Evolutionary conservation across 2,329 filamentous ascomycete genomes (phyloP).

Genomic region (Ophiostoma ips): DNA sequence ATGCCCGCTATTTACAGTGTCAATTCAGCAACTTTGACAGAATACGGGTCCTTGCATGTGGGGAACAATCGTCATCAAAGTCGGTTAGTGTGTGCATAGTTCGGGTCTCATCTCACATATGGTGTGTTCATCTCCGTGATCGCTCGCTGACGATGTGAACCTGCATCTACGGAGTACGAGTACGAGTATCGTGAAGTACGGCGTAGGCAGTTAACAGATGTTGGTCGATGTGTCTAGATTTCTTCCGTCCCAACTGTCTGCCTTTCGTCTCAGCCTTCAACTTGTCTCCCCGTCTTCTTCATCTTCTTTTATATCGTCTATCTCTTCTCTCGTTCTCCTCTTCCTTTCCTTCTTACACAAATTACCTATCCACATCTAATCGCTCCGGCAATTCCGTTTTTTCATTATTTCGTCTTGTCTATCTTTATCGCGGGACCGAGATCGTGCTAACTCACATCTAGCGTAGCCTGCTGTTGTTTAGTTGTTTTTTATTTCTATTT

Average conservation of each 20-base stretch:
- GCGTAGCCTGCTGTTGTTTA: not conserved
- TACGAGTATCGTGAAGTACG: no score
- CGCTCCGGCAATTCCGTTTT: not conserved
- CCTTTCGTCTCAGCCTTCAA: no score
- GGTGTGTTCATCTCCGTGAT: conserved; percentile 3
- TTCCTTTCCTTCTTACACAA: not conserved
- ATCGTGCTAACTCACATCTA: not conserved
- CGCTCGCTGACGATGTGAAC: not conserved
- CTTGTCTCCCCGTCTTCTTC: not conserved
- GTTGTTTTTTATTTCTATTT: not conserved
- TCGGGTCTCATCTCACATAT: no score
- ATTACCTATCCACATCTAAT: not conserved
- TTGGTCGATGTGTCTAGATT: no score
- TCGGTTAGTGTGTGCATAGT: not conserved
- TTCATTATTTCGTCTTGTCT: not conserved
- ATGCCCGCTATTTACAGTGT: not conserved
- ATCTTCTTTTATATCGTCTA: not conserved
- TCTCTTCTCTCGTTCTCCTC: not conserved
- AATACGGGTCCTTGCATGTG: not conserved
- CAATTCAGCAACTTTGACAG: not conserved
- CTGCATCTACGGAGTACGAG: not conserved
- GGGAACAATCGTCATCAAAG: conserved; percentile 2
- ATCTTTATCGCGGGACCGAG: not conserved
- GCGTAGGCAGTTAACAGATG: no score
- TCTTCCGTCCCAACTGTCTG: no score